Base-by-base conservation (phyloP, 2,329 filamentous ascomycete species). In the Claviceps citrina region DNA sequence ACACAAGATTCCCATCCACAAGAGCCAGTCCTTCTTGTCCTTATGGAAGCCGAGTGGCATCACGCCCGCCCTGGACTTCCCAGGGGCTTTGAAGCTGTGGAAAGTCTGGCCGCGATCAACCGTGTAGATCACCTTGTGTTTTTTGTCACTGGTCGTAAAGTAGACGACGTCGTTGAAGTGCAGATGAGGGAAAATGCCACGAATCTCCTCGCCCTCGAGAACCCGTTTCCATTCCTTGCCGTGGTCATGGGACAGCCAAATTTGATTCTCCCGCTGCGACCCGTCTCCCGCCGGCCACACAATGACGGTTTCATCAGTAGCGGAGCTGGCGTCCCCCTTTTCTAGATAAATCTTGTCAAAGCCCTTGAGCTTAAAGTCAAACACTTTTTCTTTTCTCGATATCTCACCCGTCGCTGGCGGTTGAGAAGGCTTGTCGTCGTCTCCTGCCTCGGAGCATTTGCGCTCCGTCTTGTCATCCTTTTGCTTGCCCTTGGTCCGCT, bases 151-250 rank as follows among this genome's bases (percentile, higher is more conserved):
- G 5, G 87, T 93, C 22, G 93, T 68, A 61, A 98, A 86, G 59
- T 84, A 98, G 22, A 91, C 82, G 31, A 78, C 72, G 53, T 95
- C 85, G 51, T 83, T 85, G 59, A 84, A 80, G 60, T 86, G 82
- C 36, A 68, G 68, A 54, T 98, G 85, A 19, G 81, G 82, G 42
- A 81, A 71, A 47, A 98, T 84, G 16, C 64, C 67, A 33, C 70
- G 64, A 42, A 96, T 74, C 2, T 76, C 66, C 48, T 87, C 76
- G 25, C 76, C 74, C 42, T 82, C 68, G 3, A 93, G 70, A 33
- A 78, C 77, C 39, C 56, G 65, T 19, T 76, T 65, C 89, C 91
- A 98, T 2, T 63, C 78, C 63, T 93, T 93, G 52, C 91, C 91
- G 53, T 95, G 89, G 54, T 98, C 78, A 40, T 78, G 73, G 0